Percentiles rank a stretch among this genome's conserved stretches.
phyloP scores from a whole-genome alignment of 768 basidiomycete species.

The Chalciporus sphaerocephalus region DNA sequence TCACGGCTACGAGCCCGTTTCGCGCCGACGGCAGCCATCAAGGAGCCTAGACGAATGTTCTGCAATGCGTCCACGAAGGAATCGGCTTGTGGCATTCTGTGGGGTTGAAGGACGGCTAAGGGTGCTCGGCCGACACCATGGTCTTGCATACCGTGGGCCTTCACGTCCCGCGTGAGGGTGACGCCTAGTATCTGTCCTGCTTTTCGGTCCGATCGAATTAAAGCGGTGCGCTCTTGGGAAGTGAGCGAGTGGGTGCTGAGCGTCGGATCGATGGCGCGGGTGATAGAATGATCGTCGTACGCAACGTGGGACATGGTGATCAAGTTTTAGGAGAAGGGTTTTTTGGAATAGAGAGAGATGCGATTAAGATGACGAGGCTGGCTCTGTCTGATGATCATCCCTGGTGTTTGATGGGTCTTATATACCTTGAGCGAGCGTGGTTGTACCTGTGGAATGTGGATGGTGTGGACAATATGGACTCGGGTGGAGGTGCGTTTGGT shows the following conservation, averaged over 20 bases:
- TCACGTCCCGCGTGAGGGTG: constrained; percentile 17
- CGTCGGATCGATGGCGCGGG: not conserved
- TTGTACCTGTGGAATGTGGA: constrained; percentile 1
- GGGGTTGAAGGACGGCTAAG: not conserved
- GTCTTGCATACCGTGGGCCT: not conserved
- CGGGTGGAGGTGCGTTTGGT: not conserved
- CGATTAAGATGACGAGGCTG: not conserved
- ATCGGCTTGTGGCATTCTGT: not conserved
- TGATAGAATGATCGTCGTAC: not conserved
- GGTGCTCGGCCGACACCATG: not conserved
- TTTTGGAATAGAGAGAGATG: not conserved
- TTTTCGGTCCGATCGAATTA: constrained; percentile 11
- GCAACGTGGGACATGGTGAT: constrained; percentile 4
- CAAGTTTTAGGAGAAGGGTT: not conserved
- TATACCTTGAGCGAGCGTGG: not conserved
- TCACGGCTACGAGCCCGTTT: constrained; percentile 5
- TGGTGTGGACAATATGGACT: not conserved
- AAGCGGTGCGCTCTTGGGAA: constrained; percentile 6
- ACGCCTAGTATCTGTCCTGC: constrained; percentile 14
- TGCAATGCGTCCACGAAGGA: not conserved
- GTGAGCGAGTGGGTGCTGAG: constrained; percentile 7
- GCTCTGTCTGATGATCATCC: not conserved
- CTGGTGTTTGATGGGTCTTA: not conserved
- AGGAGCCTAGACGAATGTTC: not conserved
- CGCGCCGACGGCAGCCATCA: constrained; percentile 9